Base-by-base conservation (phyloP, 1,139 yeast genomes). In the Geotrichum cucujoidarum region DNA sequence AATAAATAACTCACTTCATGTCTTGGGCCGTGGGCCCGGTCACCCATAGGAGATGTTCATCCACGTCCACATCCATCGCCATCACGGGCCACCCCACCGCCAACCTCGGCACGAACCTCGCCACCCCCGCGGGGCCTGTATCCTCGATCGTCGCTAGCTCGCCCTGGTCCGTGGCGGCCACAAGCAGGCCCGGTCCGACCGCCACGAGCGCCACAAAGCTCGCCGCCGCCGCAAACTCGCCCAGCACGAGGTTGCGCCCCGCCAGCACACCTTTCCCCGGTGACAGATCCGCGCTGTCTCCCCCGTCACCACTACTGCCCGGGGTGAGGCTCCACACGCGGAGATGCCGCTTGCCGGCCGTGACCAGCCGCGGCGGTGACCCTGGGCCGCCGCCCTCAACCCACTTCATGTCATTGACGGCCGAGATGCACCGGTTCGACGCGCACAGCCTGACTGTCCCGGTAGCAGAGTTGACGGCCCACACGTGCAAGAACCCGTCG, bases 401-500 rank as follows among this genome's bases (percentile, higher is more conserved):
- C 89, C 89, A 83, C 3, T 73, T 51, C 48, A 82, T 58, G 41
- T 75, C 77, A 53, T 76, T 71, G 4, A 83, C 72, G 8, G 71
- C 67, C 0, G 83, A 74, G 1, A 83, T 77, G 60, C 89, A 82
- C 54, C 78, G 71, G 62, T 82, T 82, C 40, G 78, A 73, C 0
- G 80, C 76, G 17, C 65, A 59, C 58, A 45, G 57, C 34, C 50
- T 65, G 36, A 56, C 60, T 14, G 52, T 22, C 51, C 51, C 41
- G 53, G 32, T 30, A 17, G 58, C 65, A 5, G 55, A 56, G 17
- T 46, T 45, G 13, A 77, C 51, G 40, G 64, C 68, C 90, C 90
- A 83, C 3, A 83, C 64, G 55, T 79, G 76, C 14, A 83, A 59
- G 51, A 73, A 80, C 1, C 89, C 88, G 58, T 83, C 90, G 55